phyloP scores from a whole-genome alignment of 495 filamentous ascomycete species.

The Lepraria neglecta region DNA sequence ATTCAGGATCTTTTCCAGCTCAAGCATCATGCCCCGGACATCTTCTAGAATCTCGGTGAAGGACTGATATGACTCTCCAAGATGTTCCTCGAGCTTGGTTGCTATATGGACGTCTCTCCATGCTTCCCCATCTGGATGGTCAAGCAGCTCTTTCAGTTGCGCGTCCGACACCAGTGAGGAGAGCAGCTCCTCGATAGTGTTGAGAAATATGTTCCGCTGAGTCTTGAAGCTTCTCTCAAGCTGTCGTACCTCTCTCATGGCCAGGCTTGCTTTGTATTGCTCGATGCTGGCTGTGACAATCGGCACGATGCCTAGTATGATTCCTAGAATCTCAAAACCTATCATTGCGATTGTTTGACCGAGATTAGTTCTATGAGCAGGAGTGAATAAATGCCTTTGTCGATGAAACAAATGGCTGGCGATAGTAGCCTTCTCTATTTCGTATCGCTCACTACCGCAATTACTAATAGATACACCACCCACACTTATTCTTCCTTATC shows the following conservation, averaged over 20 bases:
- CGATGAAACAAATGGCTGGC: no score
- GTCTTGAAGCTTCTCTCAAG: slow-evolving; percentile 12
- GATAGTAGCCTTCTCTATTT: no score
- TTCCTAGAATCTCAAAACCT: slow-evolving; percentile 9
- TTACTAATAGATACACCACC: background rate
- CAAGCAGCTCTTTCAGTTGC: slow-evolving; percentile 1
- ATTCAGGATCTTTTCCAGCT: background rate
- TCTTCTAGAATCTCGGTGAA: slow-evolving; percentile 12
- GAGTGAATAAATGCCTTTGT: background rate
- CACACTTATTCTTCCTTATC: background rate
- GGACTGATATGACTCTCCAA: background rate
- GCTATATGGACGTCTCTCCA: background rate
- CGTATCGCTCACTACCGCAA: background rate
- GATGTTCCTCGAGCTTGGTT: slow-evolving; percentile 5
- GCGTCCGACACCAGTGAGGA: background rate
- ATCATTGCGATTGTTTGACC: background rate
- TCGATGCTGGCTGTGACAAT: slow-evolving; percentile 6
- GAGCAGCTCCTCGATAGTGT: slow-evolving; percentile 11
- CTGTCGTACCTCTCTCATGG: slow-evolving; percentile 1
- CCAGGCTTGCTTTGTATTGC: background rate
- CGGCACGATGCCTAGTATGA: background rate
- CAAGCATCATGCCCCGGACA: background rate
- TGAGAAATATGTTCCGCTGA: slow-evolving; percentile 1
- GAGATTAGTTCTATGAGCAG: no score
- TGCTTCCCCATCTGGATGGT: background rate